A percentile compares a stretch with the other conserved stretches of the same genome.
Conservation (phyloP, 192 early-diverging fungal genomes). For the Ambispora gerdemannii region DNA sequence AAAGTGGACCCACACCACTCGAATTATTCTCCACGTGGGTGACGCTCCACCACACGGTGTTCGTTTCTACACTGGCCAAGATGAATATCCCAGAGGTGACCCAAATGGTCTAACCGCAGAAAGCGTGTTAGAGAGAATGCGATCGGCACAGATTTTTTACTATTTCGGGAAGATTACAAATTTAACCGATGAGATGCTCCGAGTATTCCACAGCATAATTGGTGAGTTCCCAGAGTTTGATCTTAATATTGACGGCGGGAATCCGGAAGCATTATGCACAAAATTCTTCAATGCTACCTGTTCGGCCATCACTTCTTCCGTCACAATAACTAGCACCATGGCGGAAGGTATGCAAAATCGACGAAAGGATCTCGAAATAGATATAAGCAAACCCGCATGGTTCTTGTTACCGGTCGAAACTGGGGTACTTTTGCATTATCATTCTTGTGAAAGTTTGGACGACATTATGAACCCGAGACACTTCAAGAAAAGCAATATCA, state of each 20-base stretch:
- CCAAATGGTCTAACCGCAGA: constrained; percentile 22
- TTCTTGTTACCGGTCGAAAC: background rate
- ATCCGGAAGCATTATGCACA: background rate
- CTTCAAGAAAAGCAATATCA: background rate
- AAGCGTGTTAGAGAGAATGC: constrained; percentile 3
- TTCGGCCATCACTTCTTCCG: background rate
- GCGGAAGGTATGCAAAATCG: background rate
- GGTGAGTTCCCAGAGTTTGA: constrained; percentile 2
- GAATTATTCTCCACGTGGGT: constrained; percentile 20
- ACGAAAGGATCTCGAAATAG: constrained; percentile 3
- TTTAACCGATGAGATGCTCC: constrained; percentile 9
- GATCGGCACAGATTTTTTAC: constrained; percentile 12
- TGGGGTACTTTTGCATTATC: background rate
- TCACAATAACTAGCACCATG: constrained; percentile 1
- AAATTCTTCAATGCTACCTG: constrained; percentile 16
- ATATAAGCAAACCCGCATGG: constrained; percentile 3
- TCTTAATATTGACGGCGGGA: background rate
- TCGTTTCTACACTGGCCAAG: background rate
- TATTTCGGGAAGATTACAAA: constrained; percentile 22
- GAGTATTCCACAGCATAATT: constrained; percentile 10
- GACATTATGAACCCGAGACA: background rate
- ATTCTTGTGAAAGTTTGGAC: background rate
- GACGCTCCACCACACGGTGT: constrained; percentile 24
- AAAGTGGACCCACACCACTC: background rate
- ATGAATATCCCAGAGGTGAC: constrained; percentile 17